Conservation (phyloP, 192 early-diverging fungal species). For the Phlyctochytrium bullatum region DNA sequence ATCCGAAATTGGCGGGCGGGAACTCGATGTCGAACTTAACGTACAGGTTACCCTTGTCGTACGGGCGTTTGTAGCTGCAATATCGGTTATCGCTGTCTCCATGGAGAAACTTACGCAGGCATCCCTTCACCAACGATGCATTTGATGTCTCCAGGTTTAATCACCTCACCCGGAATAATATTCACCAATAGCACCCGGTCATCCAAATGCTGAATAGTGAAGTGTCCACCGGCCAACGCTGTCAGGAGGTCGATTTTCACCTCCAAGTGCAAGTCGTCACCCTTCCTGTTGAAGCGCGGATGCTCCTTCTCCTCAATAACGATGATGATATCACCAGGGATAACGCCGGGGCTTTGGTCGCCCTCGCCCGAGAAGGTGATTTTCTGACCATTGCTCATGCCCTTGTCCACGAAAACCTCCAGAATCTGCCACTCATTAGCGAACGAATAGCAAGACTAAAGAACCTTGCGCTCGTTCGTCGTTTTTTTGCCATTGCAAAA, state of each 20-base stretch:
- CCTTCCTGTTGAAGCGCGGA: constrained; percentile 87
- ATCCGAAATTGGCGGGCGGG: constrained; percentile 82
- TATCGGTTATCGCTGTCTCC: not conserved
- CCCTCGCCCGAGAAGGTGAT: constrained; percentile 94
- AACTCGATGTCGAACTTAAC: constrained; percentile 92
- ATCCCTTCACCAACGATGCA: constrained; percentile 88
- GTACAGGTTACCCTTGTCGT: constrained; percentile 88
- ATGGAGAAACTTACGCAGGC: constrained; percentile 78
- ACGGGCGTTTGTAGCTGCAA: constrained; percentile 53
- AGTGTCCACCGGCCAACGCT: constrained; percentile 92
- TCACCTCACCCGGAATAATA: constrained; percentile 91
- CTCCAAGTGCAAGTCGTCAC: constrained; percentile 88
- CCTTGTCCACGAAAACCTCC: constrained; percentile 97
- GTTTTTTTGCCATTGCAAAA: constrained; percentile 89
- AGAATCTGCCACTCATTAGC: constrained; percentile 53
- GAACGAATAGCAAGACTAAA: constrained; percentile 11
- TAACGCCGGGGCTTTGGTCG: constrained; percentile 88
- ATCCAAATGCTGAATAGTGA: constrained; percentile 90
- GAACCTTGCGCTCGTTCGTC: constrained; percentile 82
- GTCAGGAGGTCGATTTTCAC: constrained; percentile 93
- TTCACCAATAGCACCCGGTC: constrained; percentile 83
- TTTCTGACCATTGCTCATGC: constrained; percentile 96
- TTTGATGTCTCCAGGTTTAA: constrained; percentile 92
- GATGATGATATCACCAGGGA: constrained; percentile 99
- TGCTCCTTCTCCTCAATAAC: constrained; percentile 95